These are phyloP conservation scores for Paecilomyces formosus DNA, from an alignment of 2,329 filamentous ascomycete genomes.

Conservation along the genomic window DNA sequence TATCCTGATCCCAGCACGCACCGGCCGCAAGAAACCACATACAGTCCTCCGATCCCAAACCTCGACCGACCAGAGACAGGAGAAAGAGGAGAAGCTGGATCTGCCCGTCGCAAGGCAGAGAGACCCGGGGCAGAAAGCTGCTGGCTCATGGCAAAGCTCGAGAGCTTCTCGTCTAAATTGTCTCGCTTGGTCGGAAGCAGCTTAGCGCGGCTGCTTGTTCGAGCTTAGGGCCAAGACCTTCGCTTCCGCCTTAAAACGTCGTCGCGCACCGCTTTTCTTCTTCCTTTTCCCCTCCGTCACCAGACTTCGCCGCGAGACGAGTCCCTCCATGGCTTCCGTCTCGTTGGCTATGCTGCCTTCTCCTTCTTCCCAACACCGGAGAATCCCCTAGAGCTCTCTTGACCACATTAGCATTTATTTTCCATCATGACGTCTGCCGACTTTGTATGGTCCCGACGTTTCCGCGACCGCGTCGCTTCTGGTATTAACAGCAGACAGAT, in stretches of 20 bases:
- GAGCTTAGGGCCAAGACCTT: slow-evolving; percentile 8
- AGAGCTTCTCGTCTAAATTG: not conserved
- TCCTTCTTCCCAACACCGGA: slow-evolving; percentile 15
- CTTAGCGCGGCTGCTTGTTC: not conserved
- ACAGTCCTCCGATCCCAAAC: slow-evolving; percentile 1
- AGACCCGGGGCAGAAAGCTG: not conserved
- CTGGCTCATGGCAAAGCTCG: not conserved
- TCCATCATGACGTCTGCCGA: slow-evolving; percentile 33
- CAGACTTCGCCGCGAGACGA: not conserved
- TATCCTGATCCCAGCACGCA: not conserved
- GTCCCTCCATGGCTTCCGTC: slow-evolving; percentile 25
- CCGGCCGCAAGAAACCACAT: not conserved
- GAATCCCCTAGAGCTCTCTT: slow-evolving; percentile 3
- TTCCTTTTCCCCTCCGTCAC: slow-evolving; percentile 12
- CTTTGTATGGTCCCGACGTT: slow-evolving; percentile 33
- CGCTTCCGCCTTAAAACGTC: slow-evolving; percentile 18
- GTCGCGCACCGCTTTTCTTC: slow-evolving; percentile 9
- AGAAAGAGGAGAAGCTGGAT: not conserved
- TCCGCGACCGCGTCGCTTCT: slow-evolving; percentile 19
- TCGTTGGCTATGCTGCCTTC: slow-evolving; percentile 25
- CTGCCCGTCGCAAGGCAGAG: not conserved
- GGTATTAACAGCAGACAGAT: slow-evolving; percentile 44
- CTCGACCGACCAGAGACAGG: not conserved
- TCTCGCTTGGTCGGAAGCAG: not conserved
- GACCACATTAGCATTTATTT: not conserved